Evolutionary conservation across 2,329 filamentous ascomycete species (phyloP).

Genomic region (Periconia sp.): DNA sequence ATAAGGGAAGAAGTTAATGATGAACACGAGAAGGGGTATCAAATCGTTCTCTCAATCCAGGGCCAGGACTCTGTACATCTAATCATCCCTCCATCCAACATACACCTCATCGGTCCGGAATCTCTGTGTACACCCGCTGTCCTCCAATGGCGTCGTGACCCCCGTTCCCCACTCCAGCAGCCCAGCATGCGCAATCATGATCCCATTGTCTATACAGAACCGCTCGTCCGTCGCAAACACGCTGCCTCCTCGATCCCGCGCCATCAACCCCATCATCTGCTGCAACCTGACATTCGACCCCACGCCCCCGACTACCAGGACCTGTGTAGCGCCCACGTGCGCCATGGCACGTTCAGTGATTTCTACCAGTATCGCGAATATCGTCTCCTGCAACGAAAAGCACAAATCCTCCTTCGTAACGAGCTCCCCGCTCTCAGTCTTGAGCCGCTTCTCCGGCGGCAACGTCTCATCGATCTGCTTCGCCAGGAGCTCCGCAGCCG

Average conservation of each 20-base stretch:
- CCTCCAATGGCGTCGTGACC: slow-evolving; percentile 72
- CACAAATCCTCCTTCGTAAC: slow-evolving; percentile 85
- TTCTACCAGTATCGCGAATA: slow-evolving; percentile 96
- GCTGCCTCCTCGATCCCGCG: slow-evolving; percentile 79
- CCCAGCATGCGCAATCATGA: slow-evolving; percentile 98
- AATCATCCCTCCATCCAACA: slow-evolving; percentile 51
- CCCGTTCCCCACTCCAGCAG: slow-evolving; percentile 82
- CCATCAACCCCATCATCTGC: slow-evolving; percentile 99
- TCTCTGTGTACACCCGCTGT: slow-evolving; percentile 69
- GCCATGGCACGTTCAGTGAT: slow-evolving; percentile 99
- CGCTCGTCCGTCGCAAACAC: slow-evolving; percentile 95
- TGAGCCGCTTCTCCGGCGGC: slow-evolving; percentile 42
- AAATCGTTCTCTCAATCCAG: too few species aligned
- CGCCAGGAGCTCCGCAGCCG: slow-evolving; percentile 78
- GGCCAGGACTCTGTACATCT: too few species aligned
- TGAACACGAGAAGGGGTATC: too few species aligned
- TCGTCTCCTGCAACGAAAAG: slow-evolving; percentile 92
- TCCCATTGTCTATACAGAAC: slow-evolving; percentile 98
- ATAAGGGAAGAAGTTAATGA: too few species aligned
- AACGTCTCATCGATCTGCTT: slow-evolving; percentile 57
- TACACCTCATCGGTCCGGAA: slow-evolving; percentile 55
- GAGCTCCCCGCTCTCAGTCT: slow-evolving; percentile 53
- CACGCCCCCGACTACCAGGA: slow-evolving; percentile 92
- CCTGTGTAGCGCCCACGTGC: slow-evolving; percentile 86
- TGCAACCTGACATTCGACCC: slow-evolving; percentile 93